phyloP scores from a whole-genome alignment of 139 green algal genomes.

The Chlorella sp. region DNA sequence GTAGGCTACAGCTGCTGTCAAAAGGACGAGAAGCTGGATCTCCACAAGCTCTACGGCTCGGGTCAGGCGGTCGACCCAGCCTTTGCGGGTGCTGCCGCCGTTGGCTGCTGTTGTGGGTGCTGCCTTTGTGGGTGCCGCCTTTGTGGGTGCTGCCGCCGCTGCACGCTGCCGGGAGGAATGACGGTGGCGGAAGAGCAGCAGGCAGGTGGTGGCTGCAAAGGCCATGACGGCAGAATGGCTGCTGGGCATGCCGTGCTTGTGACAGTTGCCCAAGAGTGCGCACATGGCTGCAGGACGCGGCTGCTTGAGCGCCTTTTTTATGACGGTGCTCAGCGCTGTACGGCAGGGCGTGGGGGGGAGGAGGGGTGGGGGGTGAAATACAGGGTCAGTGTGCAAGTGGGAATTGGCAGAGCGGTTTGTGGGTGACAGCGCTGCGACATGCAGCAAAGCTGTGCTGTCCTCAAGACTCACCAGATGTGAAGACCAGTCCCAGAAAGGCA shows the following conservation, averaged over 20 bases:
- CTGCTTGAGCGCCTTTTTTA: constrained; percentile 39
- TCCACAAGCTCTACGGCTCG: not conserved
- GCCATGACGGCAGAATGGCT: constrained; percentile 39
- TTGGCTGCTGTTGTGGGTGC: no score
- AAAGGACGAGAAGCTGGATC: not conserved
- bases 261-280: constrained; percentile 33
- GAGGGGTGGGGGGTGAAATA: not conserved
- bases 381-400: not conserved
- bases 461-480: not conserved
- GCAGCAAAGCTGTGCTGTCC: not conserved
- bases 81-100: no score
- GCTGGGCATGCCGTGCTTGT: constrained; percentile 42
- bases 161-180: not conserved
- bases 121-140: not conserved
- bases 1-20: constrained; percentile 19
- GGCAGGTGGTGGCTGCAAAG: constrained; percentile 5
- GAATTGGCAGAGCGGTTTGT: no score
- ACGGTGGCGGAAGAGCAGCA: constrained; percentile 25
- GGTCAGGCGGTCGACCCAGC: not conserved
- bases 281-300: constrained; percentile 31
- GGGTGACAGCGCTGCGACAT: not conserved
- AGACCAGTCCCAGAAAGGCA: constrained; percentile 1
- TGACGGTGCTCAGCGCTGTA: constrained; percentile 24
- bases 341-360: not conserved
- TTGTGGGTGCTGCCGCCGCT: not conserved